Percentiles rank a stretch among this genome's conserved stretches.
Conservation (phyloP, 805 yeast species). For the Candida parachauliodes region DNA sequence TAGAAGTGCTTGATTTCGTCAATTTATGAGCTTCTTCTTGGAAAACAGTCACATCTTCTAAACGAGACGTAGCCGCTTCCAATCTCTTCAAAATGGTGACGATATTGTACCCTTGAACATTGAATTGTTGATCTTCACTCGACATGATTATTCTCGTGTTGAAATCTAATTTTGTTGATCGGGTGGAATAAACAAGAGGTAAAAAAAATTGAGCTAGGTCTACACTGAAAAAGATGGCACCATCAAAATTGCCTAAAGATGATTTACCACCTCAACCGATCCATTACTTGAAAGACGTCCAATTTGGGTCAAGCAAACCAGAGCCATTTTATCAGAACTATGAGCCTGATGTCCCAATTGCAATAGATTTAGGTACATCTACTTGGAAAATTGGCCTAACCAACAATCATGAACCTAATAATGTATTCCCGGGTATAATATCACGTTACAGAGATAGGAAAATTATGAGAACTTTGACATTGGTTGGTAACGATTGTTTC, state of each 20-base stretch:
- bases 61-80: slow-evolving; percentile 90
- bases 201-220: background rate
- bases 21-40: slow-evolving; percentile 52
- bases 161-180: slow-evolving; percentile 5
- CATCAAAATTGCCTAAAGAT: slow-evolving; percentile 10
- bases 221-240: slow-evolving; percentile 1
- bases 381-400: slow-evolving; percentile 58
- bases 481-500: slow-evolving; percentile 79
- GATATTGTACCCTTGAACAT: slow-evolving; percentile 80
- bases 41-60: slow-evolving; percentile 81
- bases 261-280: slow-evolving; percentile 41
- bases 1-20: background rate
- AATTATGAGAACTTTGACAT: slow-evolving; percentile 54
- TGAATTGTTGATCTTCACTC: slow-evolving; percentile 43
- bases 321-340: slow-evolving; percentile 51
- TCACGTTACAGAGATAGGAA: slow-evolving; percentile 80
- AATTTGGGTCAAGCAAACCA: slow-evolving; percentile 26
- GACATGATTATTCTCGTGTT: no score
- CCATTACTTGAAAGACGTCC: slow-evolving; percentile 40
- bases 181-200: background rate
- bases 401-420: slow-evolving; percentile 44
- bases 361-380: slow-evolving; percentile 79
- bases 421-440: slow-evolving; percentile 63
- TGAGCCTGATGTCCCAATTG: slow-evolving; percentile 65
- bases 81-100: slow-evolving; percentile 70